Percentiles rank a stretch among this genome's conserved stretches.
These are phyloP conservation scores for Rugonectria rugulosa DNA, from an alignment of 2,329 filamentous ascomycete genomes.

Conservation along the genomic window DNA sequence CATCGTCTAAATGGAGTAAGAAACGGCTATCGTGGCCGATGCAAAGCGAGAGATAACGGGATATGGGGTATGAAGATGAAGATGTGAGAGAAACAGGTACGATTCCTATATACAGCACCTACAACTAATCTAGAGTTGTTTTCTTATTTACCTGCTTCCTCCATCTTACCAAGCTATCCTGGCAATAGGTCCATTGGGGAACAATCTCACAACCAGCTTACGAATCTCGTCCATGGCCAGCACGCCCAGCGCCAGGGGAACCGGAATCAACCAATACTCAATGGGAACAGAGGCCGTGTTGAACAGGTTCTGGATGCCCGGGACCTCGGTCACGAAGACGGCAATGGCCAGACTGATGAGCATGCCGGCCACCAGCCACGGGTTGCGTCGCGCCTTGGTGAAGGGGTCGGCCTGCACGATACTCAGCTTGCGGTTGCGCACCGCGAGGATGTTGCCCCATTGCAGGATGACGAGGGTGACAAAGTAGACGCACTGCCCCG, in stretches of 20 bases:
- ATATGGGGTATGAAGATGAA: too few species aligned
- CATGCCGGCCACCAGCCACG: constrained; percentile 56
- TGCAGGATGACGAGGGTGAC: constrained; percentile 62
- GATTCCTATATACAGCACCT: too few species aligned
- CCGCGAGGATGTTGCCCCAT: constrained; percentile 60
- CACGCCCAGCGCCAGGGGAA: constrained; percentile 58
- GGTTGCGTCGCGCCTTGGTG: constrained; percentile 55
- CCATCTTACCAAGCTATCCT: constrained; percentile 56
- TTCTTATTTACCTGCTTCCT: background rate
- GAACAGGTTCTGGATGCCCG: constrained; percentile 57
- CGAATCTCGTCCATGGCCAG: constrained; percentile 60
- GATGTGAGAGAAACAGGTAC: too few species aligned
- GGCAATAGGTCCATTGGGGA: constrained; percentile 52
- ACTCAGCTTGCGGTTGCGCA: constrained; percentile 60
- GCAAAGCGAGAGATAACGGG: constrained; percentile 4
- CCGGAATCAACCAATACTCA: constrained; percentile 60
- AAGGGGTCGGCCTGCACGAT: constrained; percentile 61
- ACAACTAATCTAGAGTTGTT: background rate
- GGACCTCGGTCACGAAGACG: constrained; percentile 61
- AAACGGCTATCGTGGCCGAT: background rate
- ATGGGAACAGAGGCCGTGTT: constrained; percentile 58
- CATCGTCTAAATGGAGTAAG: background rate
- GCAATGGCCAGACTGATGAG: constrained; percentile 58
- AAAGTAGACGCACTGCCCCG: constrained; percentile 62
- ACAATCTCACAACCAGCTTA: constrained; percentile 42